Base-by-base conservation (phyloP, 1,284 basidiomycete species). In the Cryptococcus floricola region DNA sequence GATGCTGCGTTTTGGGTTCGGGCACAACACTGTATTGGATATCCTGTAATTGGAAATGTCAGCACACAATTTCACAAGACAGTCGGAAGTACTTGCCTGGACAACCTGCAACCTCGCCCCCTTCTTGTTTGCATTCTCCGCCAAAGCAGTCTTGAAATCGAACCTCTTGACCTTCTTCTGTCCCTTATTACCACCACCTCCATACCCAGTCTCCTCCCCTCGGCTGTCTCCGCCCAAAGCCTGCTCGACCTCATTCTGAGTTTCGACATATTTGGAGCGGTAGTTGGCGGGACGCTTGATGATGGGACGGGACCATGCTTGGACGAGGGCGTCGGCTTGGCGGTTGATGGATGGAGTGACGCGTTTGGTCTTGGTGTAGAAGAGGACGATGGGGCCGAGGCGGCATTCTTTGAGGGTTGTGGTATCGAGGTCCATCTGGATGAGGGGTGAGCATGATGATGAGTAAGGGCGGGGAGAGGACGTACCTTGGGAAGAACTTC, bases 301-400 rank as follows among this genome's bases (percentile, higher is more conserved):
- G 77, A 96, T 95, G 0, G 93, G 93, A n/a, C 93, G 83, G 25
- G 90, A 91, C 92, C 91, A 96, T 19, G 81, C 77, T 55, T 87
- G 88, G 48, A 98, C 86, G 48, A 98, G 87, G 47, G 88, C 84
- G 65, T 89, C 85, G 12, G 96, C 95, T 52, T 85, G 84, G 51
- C 91, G 86, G 39, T 81, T 80, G 58, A 98, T 88, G 50, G 86
- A 83, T 0, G 88, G 83, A 8, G 88, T 88, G 46, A 95, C 93
- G 50, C 91, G 87, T 72, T 87, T 89, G 39, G 76, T 75, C 72
- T 94, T 91, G 31, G 91, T 95, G 82, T 98, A 98, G 78, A 98
- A 98, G 18, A 97, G 81, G 18, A 98, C 82, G 61, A 98, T 84
- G 57, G 88, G 87, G n/a, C 95, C 95, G 5, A 99, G 82, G 0